Evolutionary conservation across 768 basidiomycete genomes (phyloP).

Genomic region (Lyophyllum atratum): DNA sequence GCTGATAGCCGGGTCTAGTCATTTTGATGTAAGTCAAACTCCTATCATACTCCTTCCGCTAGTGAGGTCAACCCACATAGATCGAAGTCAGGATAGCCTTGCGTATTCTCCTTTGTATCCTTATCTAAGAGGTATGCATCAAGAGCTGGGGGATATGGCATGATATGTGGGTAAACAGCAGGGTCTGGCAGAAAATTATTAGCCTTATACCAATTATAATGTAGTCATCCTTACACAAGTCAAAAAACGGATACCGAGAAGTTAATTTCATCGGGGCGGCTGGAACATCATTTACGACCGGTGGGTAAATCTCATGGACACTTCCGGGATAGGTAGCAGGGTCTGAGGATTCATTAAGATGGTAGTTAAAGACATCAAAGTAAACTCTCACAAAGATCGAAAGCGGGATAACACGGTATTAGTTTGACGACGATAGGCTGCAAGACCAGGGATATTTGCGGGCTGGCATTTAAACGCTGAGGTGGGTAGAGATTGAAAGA

Average conservation of each 20-base stretch:
- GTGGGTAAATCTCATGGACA: constrained; percentile 37
- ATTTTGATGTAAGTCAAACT: background rate
- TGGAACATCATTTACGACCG: background rate
- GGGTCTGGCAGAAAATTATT: constrained; percentile 11
- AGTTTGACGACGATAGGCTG: constrained; percentile 5
- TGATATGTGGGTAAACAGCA: constrained; percentile 12
- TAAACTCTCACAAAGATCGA: constrained; percentile 32
- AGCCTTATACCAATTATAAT: background rate
- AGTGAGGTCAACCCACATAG: constrained; percentile 31
- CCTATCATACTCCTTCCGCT: background rate
- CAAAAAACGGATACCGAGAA: constrained; percentile 15
- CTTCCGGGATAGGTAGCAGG: constrained; percentile 38
- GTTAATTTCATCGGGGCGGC: background rate
- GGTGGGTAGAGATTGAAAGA: constrained; percentile 1
- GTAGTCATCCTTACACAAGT: constrained; percentile 14
- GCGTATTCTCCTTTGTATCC: background rate
- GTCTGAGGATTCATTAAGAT: constrained; percentile 5
- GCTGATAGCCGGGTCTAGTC: background rate
- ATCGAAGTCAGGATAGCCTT: constrained; percentile 23
- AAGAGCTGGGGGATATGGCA: constrained; percentile 1
- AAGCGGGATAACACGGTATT: constrained; percentile 27
- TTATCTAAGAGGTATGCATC: background rate
- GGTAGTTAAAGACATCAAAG: background rate
- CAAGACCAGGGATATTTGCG: background rate
- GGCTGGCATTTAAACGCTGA: background rate